Base-by-base conservation (phyloP, 2,329 filamentous ascomycete genomes). In the Penicillium sumatraense region DNA sequence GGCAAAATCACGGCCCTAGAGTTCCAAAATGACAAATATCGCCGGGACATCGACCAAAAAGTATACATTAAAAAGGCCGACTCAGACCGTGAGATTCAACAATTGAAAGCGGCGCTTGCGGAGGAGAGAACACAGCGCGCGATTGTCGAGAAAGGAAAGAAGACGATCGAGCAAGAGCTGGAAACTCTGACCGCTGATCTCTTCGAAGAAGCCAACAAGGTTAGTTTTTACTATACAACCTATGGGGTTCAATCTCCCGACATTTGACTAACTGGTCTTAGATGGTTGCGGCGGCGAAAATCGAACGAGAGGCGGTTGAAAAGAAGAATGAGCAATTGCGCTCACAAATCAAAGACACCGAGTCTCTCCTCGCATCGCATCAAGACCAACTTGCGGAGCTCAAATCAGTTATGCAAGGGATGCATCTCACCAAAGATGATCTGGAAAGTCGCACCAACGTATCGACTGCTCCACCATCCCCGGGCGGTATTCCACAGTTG, bases 141-240 rank as follows among this genome's bases (percentile, higher is more conserved):
- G 7, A 83, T 86, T 42, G 84, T 84, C 10, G 89, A 93, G 68
- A 87, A 85, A 71, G 90, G 91, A 53, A 96, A 95, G 80, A 90
- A 89, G 73, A 87, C 87, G 60, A 96, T 97, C 26, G 95, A 99
- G 72, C 87, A 89, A 64, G 95, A 99, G 74, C 79, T 99, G 42
- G 95, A 98, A 76, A 90, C 86, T 49, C 76, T 99, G 60, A 98
- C 95, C 0, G 87, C 91, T 1, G 92, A 91, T 24, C 82, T 99
- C n/a, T 99, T 99, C 60, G 92, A 98, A 71, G 93, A 99, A 79
- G 95, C 95, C 47, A 98, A 99, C 78, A 93, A 89, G 75, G 85
- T 87, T 71, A 56, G 75, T 48, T 48, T 16, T 51, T 21, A 16
- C 26, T 29, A n/a, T 23, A 23, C 20, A 16, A 13, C 14, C 14